phyloP scores from a whole-genome alignment of 2,329 filamentous ascomycete genomes.

The Colletotrichum paranaense region DNA sequence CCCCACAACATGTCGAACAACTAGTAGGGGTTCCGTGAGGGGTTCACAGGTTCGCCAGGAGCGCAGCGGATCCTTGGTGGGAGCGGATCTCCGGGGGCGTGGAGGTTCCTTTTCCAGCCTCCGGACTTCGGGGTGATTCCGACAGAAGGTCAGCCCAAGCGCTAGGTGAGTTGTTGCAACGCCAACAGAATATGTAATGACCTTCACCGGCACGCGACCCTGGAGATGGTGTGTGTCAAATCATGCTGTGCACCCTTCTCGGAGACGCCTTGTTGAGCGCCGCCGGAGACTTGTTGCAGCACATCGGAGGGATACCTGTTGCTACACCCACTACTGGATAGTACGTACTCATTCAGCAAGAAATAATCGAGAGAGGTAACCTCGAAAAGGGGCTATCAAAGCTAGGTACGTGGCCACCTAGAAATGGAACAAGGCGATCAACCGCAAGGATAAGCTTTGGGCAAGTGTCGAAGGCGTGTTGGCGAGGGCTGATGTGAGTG shows the following conservation, averaged over 20 bases:
- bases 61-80: constrained; percentile 22
- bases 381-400: neutral
- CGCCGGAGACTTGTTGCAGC: constrained; percentile 13
- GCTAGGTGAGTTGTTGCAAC: constrained; percentile 24
- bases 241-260: constrained; percentile 18
- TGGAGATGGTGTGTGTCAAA: constrained; percentile 30
- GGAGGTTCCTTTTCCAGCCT: constrained; percentile 23
- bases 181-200: constrained; percentile 25
- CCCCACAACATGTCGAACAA: constrained; percentile 9
- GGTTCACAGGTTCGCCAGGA: constrained; percentile 21
- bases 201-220: constrained; percentile 16
- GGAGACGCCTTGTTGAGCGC: constrained; percentile 18
- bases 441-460: constrained; percentile 25
- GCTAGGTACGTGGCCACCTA: neutral
- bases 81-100: constrained; percentile 34
- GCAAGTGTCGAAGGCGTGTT: constrained; percentile 25
- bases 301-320: neutral
- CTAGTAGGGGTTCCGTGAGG: constrained; percentile 20
- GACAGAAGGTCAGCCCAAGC: constrained; percentile 19
- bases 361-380: neutral
- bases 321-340: neutral
- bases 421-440: neutral
- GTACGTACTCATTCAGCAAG: neutral
- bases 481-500: constrained; percentile 27
- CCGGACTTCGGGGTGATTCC: constrained; percentile 32